Evolutionary conservation across 106 monocot genomes (phyloP).

Genomic region (Dioscorea dumetorum): DNA sequence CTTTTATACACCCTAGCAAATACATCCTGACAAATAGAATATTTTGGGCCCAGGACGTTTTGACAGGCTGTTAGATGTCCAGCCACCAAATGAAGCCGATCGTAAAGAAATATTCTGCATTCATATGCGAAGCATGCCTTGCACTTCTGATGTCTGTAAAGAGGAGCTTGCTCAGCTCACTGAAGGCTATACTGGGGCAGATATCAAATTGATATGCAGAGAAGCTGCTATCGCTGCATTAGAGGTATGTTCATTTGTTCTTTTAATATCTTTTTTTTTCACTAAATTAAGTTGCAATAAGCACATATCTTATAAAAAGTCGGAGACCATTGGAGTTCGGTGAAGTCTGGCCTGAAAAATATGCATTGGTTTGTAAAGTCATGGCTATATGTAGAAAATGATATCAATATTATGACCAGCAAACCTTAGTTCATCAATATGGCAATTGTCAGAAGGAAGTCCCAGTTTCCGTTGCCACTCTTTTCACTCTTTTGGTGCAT

Average conservation of each 20-base stretch:
- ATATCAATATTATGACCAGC: not conserved
- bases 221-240: slow-evolving; percentile 64
- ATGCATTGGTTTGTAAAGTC: not conserved
- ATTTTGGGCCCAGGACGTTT: slow-evolving; percentile 66
- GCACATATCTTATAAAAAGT: not conserved
- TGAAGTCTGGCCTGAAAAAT: not conserved
- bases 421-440: too few species aligned
- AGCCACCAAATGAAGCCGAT: slow-evolving; percentile 68
- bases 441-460: too few species aligned
- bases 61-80: slow-evolving; percentile 80
- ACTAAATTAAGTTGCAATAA: not conserved
- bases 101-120: slow-evolving; percentile 75
- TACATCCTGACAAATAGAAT: not conserved
- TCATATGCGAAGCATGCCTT: slow-evolving; percentile 57
- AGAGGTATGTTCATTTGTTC: slow-evolving; percentile 30
- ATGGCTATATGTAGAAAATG: not conserved
- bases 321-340: not conserved
- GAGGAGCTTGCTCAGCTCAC: slow-evolving; percentile 67
- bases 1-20: not conserved
- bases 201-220: slow-evolving; percentile 80
- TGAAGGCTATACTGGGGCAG: slow-evolving; percentile 89
- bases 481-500: too few species aligned
- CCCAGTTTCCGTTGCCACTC: too few species aligned
- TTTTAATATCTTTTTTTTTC: not conserved
- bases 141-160: slow-evolving; percentile 42